Conservation (phyloP, 495 filamentous ascomycete genomes). For the Lophium mytilinum region DNA sequence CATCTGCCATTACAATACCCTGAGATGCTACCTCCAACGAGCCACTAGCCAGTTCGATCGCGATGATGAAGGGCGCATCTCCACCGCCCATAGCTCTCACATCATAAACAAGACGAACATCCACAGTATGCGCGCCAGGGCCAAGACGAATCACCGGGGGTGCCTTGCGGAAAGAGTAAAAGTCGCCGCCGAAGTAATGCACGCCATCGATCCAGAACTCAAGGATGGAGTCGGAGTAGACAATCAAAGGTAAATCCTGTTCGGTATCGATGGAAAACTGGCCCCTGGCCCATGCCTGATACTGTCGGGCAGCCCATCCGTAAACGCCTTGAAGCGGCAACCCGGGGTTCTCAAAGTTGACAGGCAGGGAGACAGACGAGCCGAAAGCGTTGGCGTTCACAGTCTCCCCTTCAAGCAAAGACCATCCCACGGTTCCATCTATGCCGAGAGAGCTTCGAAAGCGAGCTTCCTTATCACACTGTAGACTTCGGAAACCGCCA, state of each 20-base stretch:
- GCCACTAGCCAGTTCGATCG: constrained; percentile 24
- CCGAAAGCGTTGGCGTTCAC: constrained; percentile 11
- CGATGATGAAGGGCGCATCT: constrained; percentile 36
- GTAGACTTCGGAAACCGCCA: constrained; percentile 44
- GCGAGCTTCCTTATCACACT: constrained; percentile 31
- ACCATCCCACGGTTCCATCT: constrained; percentile 46
- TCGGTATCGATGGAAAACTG: constrained; percentile 33
- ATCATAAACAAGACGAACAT: constrained; percentile 48
- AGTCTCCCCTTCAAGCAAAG: constrained; percentile 25
- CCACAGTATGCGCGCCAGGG: constrained; percentile 44
- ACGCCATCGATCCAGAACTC: constrained; percentile 46
- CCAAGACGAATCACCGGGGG: constrained; percentile 42
- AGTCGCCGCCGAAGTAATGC: constrained; percentile 50
- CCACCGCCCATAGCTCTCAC: constrained; percentile 46
- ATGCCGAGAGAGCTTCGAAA: constrained; percentile 44
- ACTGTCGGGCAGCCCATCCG: constrained; percentile 53
- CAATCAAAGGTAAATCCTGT: constrained; percentile 28
- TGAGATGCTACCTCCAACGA: constrained; percentile 24
- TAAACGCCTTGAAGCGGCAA: constrained; percentile 49
- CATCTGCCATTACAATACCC: constrained; percentile 41
- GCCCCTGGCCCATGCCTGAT: constrained; percentile 52
- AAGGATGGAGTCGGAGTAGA: constrained; percentile 40
- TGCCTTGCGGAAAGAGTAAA: constrained; percentile 43
- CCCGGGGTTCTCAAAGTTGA: constrained; percentile 43
- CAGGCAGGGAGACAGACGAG: constrained; percentile 32